phyloP scores from a whole-genome alignment of 1,284 basidiomycete species.

The Cerrena zonata region DNA sequence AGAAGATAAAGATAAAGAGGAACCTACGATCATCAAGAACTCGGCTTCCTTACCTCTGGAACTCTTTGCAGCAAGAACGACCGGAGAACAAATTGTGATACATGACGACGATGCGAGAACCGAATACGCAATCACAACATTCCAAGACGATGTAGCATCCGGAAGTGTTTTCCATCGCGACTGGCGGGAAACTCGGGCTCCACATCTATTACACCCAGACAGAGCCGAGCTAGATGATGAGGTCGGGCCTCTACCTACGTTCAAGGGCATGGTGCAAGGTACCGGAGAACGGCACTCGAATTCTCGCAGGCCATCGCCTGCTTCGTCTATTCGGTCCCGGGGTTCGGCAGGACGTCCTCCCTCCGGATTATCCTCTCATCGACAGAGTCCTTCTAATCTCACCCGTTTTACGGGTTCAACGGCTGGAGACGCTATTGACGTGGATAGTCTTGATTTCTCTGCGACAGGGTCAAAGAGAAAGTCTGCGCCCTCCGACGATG shows the following conservation, averaged over 20 bases:
- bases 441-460: conserved; percentile 24
- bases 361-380: conserved; percentile 18
- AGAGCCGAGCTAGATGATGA: conserved; percentile 31
- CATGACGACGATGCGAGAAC: conserved; percentile 28
- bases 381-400: conserved; percentile 28
- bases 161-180: conserved; percentile 68
- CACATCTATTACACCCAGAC: conserved; percentile 2
- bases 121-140: conserved; percentile 45
- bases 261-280: conserved; percentile 8
- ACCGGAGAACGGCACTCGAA: conserved; percentile 9
- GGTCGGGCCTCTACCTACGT: conserved; percentile 15
- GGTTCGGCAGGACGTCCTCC: conserved; percentile 16
- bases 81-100: conserved; percentile 54
- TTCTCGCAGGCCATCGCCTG: conserved; percentile 28
- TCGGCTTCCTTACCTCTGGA: conserved; percentile 69
- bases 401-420: conserved; percentile 30
- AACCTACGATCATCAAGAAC: conserved; percentile 50
- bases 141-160: conserved; percentile 57
- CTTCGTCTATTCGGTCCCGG: conserved; percentile 28
- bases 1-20: conserved; percentile 36
- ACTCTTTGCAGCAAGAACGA: conserved; percentile 56
- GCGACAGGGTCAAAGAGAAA: conserved; percentile 41
- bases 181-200: conserved; percentile 62
- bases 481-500: conserved; percentile 38
- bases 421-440: conserved; percentile 26